A percentile compares a stretch with the other conserved stretches of the same genome.
These are phyloP conservation scores for Vanderwaltozyma yarrowii DNA, from an alignment of 805 yeast genomes.

Conservation along the genomic window DNA sequence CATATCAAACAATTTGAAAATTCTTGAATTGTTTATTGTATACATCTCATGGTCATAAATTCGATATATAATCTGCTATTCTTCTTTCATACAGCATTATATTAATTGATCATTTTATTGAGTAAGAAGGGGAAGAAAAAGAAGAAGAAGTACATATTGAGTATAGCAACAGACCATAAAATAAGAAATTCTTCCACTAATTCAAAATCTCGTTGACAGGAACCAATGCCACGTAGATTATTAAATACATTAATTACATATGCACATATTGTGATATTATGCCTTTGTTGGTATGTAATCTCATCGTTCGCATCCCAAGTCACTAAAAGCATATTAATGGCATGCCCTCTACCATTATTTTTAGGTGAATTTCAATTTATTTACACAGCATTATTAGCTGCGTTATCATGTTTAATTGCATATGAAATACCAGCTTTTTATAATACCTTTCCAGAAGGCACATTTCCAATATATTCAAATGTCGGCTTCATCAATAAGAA, in stretches of 20 bases:
- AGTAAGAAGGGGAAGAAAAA: too few relatives aligned
- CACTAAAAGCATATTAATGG: conserved; percentile 44
- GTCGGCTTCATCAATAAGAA: neutral
- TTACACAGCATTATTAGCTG: conserved; percentile 38
- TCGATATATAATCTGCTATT: too few relatives aligned
- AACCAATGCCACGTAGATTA: conserved; percentile 2
- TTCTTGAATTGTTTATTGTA: too few relatives aligned
- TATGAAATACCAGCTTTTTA: conserved; percentile 26
- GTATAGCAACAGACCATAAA: too few relatives aligned
- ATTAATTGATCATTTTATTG: too few relatives aligned
- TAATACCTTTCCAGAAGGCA: conserved; percentile 41
- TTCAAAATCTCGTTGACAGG: too few relatives aligned
- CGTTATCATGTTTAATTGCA: conserved; percentile 30
- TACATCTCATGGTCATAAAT: too few relatives aligned
- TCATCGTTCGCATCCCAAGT: conserved; percentile 58
- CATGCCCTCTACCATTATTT: conserved; percentile 51
- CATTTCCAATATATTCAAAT: conserved; percentile 35
- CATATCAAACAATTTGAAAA: too few relatives aligned
- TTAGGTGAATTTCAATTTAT: conserved; percentile 56
- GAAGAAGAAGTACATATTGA: too few relatives aligned
- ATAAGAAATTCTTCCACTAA: too few relatives aligned
- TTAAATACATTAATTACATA: conserved; percentile 3
- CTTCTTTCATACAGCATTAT: too few relatives aligned
- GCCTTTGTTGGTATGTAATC: conserved; percentile 50
- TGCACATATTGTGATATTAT: conserved; percentile 31